Conservation (phyloP, 352 stramenopile species). For the Phytophthora nicotianae region DNA sequence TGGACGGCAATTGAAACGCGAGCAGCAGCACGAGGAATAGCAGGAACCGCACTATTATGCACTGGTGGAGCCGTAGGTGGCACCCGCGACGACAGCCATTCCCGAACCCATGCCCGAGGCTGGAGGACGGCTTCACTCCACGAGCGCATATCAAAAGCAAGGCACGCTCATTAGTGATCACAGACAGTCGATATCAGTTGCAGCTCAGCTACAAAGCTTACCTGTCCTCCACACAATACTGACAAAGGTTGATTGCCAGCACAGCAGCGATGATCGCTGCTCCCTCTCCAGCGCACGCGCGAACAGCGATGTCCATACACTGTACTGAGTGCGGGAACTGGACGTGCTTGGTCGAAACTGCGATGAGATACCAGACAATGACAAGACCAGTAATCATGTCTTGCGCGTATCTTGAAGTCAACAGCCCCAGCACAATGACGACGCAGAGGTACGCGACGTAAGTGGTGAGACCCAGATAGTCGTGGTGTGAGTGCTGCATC, state of each 20-base stretch:
- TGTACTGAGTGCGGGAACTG: conserved; percentile 43
- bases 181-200: not conserved
- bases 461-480: conserved; percentile 55
- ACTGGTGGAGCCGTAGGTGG: conserved; percentile 41
- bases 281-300: conserved; percentile 64
- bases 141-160: conserved; percentile 5
- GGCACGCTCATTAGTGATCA: conserved; percentile 10
- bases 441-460: conserved; percentile 72
- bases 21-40: conserved; percentile 38
- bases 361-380: conserved; percentile 72
- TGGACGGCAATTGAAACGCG: conserved; percentile 37
- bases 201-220: conserved; percentile 37
- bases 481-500: conserved; percentile 59
- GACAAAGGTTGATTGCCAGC: conserved; percentile 55
- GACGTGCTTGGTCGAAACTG: conserved; percentile 65
- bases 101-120: conserved; percentile 41
- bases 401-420: conserved; percentile 66
- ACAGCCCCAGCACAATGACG: conserved; percentile 62
- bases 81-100: conserved; percentile 42
- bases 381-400: conserved; percentile 66
- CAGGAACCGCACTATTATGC: conserved; percentile 42
- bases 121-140: conserved; percentile 54
- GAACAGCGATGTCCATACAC: conserved; percentile 62
- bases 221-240: conserved; percentile 66
- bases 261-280: conserved; percentile 61